Conservation (phyloP, 441 rosid genomes). For the Euphorbia celastroides region DNA sequence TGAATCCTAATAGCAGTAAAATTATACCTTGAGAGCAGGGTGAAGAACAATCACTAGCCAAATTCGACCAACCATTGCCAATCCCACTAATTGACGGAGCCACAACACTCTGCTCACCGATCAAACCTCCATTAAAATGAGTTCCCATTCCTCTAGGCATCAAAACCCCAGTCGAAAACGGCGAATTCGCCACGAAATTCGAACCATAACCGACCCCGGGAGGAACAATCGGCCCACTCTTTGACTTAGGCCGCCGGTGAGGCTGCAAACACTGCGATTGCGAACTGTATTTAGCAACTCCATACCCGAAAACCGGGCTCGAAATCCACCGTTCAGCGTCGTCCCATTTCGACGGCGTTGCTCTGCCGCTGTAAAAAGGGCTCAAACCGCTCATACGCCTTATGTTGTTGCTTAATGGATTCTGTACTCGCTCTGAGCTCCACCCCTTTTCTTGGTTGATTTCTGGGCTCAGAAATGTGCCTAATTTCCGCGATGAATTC, state of each 20-base stretch:
- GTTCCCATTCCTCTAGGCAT: conserved; percentile 55
- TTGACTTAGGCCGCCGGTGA: conserved; percentile 69
- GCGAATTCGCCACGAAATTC: conserved; percentile 54
- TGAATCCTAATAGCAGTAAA: not conserved
- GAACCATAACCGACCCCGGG: conserved; percentile 45
- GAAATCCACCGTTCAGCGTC: conserved; percentile 92
- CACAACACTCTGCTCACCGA: conserved; percentile 20
- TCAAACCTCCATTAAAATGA: conserved; percentile 31
- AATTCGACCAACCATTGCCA: conserved; percentile 61
- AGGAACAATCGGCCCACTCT: conserved; percentile 86
- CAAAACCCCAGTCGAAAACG: conserved; percentile 81
- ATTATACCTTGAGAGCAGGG: conserved; percentile 50
- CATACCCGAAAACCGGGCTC: conserved; percentile 56
- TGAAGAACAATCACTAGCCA: conserved; percentile 53
- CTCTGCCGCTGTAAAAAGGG: conserved; percentile 64
- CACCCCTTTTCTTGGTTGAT: conserved; percentile 55
- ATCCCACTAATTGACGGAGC: conserved; percentile 31
- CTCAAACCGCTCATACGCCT: conserved; percentile 50
- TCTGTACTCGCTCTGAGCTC: conserved; percentile 85
- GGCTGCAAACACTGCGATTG: conserved; percentile 35
- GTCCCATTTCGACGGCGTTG: conserved; percentile 89
- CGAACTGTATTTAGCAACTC: conserved; percentile 25
- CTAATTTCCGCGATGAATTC: conserved; percentile 41
- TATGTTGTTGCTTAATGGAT: conserved; percentile 39
- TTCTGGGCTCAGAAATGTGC: conserved; percentile 55